Base-by-base conservation (phyloP, 2,329 filamentous ascomycete species). In the Neospermospora avenae region DNA sequence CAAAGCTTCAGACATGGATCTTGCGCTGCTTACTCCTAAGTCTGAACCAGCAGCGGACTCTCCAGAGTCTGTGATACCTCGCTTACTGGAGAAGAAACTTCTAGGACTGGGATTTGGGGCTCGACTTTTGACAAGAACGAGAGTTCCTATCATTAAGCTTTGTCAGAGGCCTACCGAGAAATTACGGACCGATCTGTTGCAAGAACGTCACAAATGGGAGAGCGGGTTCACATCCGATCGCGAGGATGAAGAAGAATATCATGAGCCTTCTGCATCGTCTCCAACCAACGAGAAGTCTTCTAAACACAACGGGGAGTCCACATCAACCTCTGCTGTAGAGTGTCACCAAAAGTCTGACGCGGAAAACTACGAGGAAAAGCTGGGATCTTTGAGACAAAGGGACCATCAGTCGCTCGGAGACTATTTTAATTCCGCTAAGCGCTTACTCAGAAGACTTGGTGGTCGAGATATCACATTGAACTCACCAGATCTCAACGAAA, bases 1-100 rank as follows among this genome's bases (percentile, higher is more conserved):
- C 11, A 89, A 89, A 68, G 85, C 86, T n/a, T 93, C 92, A 1
- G 92, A 96, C 69, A 91, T 96, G 88, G 93, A 97, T 73, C 82
- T 96, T 31, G 89, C 88, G 8, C 81, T 96, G 35, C 77, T 95
- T 4, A 88, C 89, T 1, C 84, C 83, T 3, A 75, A 80, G 52
- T 87, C 88, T 1, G 71, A 74, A 20, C 76, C 81, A 46, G 77
- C 81, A 55, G 79, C 81, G 2, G 80, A 84, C 62, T 77, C 78
- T 14, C 72, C 80, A 16, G 80, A 81, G 34, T 87, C 84, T 4
- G 78, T 81, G 1, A 86, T 95, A 58, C 91, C 91, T 1, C 83
- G 90, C 24, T 71, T 93, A 6, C 74, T 96, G 2, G 91, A 96
- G 70, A 89, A 87, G 71, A 84, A 83, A 3, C 81, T 96, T 13